Conservation (phyloP, 2,329 filamentous ascomycete genomes). For the Xylariaceae sp. region DNA sequence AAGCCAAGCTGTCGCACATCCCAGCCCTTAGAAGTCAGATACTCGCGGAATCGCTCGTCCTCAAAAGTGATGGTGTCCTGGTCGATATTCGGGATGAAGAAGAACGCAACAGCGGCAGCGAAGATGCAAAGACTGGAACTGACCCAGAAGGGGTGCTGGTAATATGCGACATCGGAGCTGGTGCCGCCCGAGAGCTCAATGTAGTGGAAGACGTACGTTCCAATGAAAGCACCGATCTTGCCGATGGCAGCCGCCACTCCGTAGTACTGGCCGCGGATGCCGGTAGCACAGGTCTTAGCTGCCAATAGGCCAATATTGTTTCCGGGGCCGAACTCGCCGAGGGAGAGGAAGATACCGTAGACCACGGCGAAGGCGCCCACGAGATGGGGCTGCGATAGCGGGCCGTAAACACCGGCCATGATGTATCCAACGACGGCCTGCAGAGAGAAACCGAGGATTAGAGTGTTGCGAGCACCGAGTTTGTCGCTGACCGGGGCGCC, state of each 20-base stretch:
- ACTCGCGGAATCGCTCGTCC: conserved; percentile 70
- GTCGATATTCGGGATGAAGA: conserved; percentile 72
- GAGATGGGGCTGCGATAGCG: conserved; percentile 61
- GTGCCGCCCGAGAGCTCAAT: conserved; percentile 58
- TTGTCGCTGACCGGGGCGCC: conserved; percentile 75
- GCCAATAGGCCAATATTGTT: conserved; percentile 89
- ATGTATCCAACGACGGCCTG: conserved; percentile 82
- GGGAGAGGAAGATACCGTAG: conserved; percentile 71
- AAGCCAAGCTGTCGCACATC: conserved; percentile 59
- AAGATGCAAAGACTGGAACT: conserved; percentile 73
- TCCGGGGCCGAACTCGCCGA: conserved; percentile 80
- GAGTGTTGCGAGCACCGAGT: conserved; percentile 71
- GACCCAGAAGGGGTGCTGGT: conserved; percentile 91
- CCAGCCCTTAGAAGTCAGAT: conserved; percentile 70
- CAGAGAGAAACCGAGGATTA: conserved; percentile 64
- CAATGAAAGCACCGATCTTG: conserved; percentile 80
- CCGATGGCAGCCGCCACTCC: conserved; percentile 69
- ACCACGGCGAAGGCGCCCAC: conserved; percentile 75
- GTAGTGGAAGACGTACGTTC: conserved; percentile 76
- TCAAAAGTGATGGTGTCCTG: conserved; percentile 80
- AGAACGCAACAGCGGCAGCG: conserved; percentile 60
- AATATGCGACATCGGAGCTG: conserved; percentile 49
- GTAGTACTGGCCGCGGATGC: conserved; percentile 73
- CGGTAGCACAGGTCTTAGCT: conserved; percentile 82
- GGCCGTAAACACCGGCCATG: conserved; percentile 76